These are phyloP conservation scores for Fusarium coffeatum DNA, from an alignment of 2,329 filamentous ascomycete species.

Conservation along the genomic window DNA sequence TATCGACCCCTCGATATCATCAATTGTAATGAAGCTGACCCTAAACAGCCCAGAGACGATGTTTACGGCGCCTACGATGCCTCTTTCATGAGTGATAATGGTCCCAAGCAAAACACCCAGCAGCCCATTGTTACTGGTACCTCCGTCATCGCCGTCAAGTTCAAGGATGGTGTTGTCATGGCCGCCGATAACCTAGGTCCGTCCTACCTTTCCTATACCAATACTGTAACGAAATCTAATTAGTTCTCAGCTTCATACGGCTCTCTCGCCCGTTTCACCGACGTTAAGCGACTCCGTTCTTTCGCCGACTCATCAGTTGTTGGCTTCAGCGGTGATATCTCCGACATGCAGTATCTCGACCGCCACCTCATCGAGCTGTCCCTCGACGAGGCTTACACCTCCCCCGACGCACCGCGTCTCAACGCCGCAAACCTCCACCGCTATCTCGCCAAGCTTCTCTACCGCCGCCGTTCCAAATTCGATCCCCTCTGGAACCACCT, in stretches of 20 bases:
- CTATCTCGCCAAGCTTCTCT: slow-evolving; percentile 95
- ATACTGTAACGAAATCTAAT: slow-evolving; percentile 14
- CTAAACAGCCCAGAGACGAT: slow-evolving; percentile 88
- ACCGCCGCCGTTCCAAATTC: slow-evolving; percentile 93
- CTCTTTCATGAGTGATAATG: slow-evolving; percentile 79
- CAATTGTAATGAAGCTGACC: slow-evolving; percentile 10
- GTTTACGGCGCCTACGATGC: slow-evolving; percentile 94
- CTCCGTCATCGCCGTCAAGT: slow-evolving; percentile 94
- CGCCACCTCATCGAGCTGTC: slow-evolving; percentile 87
- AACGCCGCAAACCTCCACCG: slow-evolving; percentile 95
- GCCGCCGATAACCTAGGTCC: slow-evolving; percentile 95
- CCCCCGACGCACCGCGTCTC: slow-evolving; percentile 62
- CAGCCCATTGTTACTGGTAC: slow-evolving; percentile 95
- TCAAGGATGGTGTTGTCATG: slow-evolving; percentile 95
- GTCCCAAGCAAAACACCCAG: slow-evolving; percentile 88
- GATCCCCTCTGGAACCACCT: slow-evolving; percentile 98
- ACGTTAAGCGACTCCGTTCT: slow-evolving; percentile 92
- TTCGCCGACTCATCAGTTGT: slow-evolving; percentile 88
- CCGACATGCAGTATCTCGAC: slow-evolving; percentile 99
- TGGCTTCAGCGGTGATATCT: slow-evolving; percentile 96
- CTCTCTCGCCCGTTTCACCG: slow-evolving; percentile 94
- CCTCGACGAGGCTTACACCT: slow-evolving; percentile 86
- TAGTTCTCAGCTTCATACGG: slow-evolving; percentile 84
- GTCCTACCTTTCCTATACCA: slow-evolving; percentile 38
- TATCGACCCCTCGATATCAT: neutral